Base-by-base conservation (phyloP, 2,329 filamentous ascomycete species). In the Chaetomium strumarium region DNA sequence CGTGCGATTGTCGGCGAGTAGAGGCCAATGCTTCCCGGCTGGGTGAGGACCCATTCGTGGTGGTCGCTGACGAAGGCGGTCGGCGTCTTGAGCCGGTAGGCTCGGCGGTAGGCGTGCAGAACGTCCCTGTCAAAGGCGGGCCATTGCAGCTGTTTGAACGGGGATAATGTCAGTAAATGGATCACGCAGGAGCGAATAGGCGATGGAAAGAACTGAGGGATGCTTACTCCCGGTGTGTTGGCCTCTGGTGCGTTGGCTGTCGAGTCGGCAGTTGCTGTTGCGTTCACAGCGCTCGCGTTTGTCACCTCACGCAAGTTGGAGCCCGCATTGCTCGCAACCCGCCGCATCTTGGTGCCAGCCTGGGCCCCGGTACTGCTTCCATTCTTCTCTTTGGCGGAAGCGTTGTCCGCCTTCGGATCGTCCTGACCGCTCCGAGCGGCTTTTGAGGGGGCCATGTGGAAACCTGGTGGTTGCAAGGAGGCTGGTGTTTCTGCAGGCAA, bases 1-100 rank as follows among this genome's bases (percentile, higher is more conserved):
- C 85, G 74, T 40, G 83, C 81, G 82, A 90, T 90, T 20, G 86
- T 90, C 6, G 88, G 87, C 14, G 86, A 90, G 68, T 84, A 80
- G 55, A 80, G 72, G 33, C 86, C 88, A 60, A 91, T 83, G 67
- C 82, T 77, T 61, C 75, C 71, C 63, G 81, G 74, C 70, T 78
- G 75, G 7, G 80, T 77, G 39, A 87, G 73, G 12, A 85, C 74
- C 67, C 78, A 77, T 61, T 82, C 75, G 63, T 81, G 79, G 67
- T 82, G 84, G 40, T 79, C 75, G 61, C 75, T 80, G 51, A 75
- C 78, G 70, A 89, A 92, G 53, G 86, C 80, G 36, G 84, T 80
- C 12, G 88, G 85, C 0, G 83, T 84, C 63, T 81, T 78, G 63
- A 93, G 77, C 54, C 80, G 79, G 72, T 91, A 84, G 59, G 86